Evolutionary conservation across 345 rosid genomes (phyloP).

Genomic region (Hibiscus mutabilis): DNA sequence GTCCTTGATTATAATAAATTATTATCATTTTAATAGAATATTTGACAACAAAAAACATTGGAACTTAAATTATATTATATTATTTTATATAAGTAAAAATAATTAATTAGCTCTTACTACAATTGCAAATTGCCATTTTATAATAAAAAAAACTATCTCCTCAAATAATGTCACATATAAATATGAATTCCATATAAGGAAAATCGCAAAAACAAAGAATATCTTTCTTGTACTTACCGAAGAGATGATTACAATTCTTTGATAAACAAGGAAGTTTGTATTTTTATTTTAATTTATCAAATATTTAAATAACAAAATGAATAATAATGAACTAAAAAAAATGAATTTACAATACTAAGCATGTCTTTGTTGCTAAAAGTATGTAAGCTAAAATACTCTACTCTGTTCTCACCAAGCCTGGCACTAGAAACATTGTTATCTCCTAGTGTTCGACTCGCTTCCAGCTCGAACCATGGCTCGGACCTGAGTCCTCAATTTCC

Average conservation of each 20-base stretch:
- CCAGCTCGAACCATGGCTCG: slow-evolving; percentile 9
- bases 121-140: too few relatives aligned
- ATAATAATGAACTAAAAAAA: background rate
- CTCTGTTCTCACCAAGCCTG: background rate
- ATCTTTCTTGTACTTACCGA: background rate
- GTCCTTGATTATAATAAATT: too few relatives aligned
- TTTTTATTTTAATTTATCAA: background rate
- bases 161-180: too few relatives aligned
- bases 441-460: background rate
- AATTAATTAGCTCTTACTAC: too few relatives aligned
- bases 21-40: too few relatives aligned
- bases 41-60: too few relatives aligned
- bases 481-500: slow-evolving; percentile 22
- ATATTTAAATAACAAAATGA: background rate
- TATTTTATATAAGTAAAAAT: too few relatives aligned
- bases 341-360: background rate
- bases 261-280: background rate
- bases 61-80: too few relatives aligned
- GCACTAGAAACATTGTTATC: background rate
- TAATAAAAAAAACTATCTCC: too few relatives aligned
- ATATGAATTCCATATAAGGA: background rate
- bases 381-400: background rate
- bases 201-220: background rate
- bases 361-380: background rate
- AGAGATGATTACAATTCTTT: background rate